phyloP scores from a whole-genome alignment of 805 yeast species.

The Hanseniaspora nectarophila region DNA sequence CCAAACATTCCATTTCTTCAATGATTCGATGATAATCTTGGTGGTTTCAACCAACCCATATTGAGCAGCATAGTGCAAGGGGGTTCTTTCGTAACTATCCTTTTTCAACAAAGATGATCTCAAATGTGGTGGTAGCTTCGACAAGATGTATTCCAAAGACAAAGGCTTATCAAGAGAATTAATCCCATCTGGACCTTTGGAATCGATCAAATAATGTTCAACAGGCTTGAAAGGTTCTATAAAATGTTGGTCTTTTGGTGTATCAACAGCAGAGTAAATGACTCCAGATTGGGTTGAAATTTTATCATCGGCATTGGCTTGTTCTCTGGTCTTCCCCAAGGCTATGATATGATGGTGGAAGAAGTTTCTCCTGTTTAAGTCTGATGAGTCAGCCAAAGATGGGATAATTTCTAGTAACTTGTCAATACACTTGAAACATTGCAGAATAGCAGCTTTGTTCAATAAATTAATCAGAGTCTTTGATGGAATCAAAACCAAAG shows the following conservation, averaged over 20 bases:
- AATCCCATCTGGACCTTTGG: constrained; percentile 53
- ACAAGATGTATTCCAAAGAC: constrained; percentile 50
- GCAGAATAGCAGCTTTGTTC: constrained; percentile 50
- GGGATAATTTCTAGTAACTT: constrained; percentile 41
- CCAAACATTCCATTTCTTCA: constrained; percentile 51
- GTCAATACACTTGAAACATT: constrained; percentile 48
- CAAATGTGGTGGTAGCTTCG: constrained; percentile 42
- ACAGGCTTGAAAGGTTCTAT: constrained; percentile 22
- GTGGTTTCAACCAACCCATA: constrained; percentile 65
- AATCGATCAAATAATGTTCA: constrained; percentile 43
- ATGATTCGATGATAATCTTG: constrained; percentile 41
- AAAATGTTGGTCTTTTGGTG: constrained; percentile 26
- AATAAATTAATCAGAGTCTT: constrained; percentile 49
- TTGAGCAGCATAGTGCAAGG: constrained; percentile 81
- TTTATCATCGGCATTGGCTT: constrained; percentile 7
- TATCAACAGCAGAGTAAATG: constrained; percentile 19
- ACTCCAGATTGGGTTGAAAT: not conserved
- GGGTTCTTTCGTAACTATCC: constrained; percentile 71
- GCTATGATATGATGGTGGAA: constrained; percentile 74
- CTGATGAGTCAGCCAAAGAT: constrained; percentile 50
- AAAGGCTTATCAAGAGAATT: constrained; percentile 46
- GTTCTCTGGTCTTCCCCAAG: constrained; percentile 50
- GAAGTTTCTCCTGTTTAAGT: constrained; percentile 70
- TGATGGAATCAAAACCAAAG: constrained; percentile 40
- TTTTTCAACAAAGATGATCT: constrained; percentile 47